Evolutionary conservation across 768 basidiomycete species (phyloP).

Genomic region (Leccinum sublutescens): DNA sequence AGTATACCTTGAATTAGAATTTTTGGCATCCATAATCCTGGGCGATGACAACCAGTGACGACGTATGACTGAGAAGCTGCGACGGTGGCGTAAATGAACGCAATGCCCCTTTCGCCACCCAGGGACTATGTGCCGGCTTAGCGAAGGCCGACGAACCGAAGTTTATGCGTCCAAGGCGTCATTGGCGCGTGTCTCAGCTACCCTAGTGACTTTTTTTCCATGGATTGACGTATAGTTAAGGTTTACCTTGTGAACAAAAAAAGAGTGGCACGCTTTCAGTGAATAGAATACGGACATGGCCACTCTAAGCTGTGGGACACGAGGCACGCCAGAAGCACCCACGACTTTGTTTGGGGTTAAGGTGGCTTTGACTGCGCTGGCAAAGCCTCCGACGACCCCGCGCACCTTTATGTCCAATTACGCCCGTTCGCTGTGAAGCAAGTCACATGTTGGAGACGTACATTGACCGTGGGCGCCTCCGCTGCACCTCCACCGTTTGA

Average conservation of each 20-base stretch:
- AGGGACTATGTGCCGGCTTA: constrained; percentile 16
- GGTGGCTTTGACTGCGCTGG: constrained; percentile 10
- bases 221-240: constrained; percentile 18
- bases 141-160: constrained; percentile 18
- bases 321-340: constrained; percentile 32
- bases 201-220: constrained; percentile 19
- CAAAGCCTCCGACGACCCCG: not conserved
- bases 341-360: constrained; percentile 25
- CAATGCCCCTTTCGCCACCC: constrained; percentile 19
- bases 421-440: not conserved
- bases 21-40: constrained; percentile 23
- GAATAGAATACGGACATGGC: constrained; percentile 3
- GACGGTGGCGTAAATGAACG: constrained; percentile 17
- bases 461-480: not conserved
- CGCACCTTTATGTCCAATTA: not conserved
- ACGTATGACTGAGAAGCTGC: not conserved
- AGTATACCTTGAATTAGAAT: constrained; percentile 38
- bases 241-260: constrained; percentile 18
- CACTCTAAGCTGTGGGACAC: constrained; percentile 13
- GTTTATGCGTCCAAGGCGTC: constrained; percentile 12
- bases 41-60: not conserved
- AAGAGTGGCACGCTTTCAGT: constrained; percentile 4
- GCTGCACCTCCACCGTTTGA: not conserved
- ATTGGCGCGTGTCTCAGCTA: constrained; percentile 12
- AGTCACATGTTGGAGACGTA: not conserved